Conservation (phyloP, 345 rosid species). For the Clausena lansium region DNA sequence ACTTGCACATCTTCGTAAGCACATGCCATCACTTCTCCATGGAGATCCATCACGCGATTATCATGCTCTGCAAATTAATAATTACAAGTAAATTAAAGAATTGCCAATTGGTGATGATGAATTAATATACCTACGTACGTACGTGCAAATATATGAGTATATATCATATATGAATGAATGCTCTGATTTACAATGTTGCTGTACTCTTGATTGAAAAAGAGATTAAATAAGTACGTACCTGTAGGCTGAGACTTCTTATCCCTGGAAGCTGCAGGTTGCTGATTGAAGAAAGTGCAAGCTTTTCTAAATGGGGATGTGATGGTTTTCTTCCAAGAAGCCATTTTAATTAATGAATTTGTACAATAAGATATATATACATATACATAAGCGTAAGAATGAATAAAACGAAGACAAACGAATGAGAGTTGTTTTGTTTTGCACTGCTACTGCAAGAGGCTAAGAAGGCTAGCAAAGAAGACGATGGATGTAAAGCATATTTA, state of each 20-base stretch:
- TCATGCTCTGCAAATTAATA: conserved; percentile 46
- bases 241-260: conserved; percentile 44
- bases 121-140: too few relatives aligned
- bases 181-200: too few relatives aligned
- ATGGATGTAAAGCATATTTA: background rate
- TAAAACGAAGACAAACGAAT: background rate
- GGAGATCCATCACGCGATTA: conserved; percentile 55
- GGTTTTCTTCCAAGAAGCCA: conserved; percentile 86
- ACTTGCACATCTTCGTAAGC: conserved; percentile 88
- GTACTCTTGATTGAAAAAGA: too few relatives aligned
- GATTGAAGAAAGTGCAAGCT: conserved; percentile 82
- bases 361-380: too few relatives aligned
- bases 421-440: background rate
- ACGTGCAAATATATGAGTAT: too few relatives aligned
- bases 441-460: background rate
- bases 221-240: conserved; percentile 19
- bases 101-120: background rate
- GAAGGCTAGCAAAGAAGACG: background rate
- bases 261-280: conserved; percentile 34
- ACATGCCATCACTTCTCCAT: conserved; percentile 93
- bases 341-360: conserved; percentile 9
- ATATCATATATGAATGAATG: too few relatives aligned
- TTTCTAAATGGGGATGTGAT: conserved; percentile 74
- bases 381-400: background rate
- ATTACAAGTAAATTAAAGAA: background rate